Evolutionary conservation across 345 rosid genomes (phyloP), one percentile per base, ranked within the genome.

Genomic region (Syzygium grande): DNA sequence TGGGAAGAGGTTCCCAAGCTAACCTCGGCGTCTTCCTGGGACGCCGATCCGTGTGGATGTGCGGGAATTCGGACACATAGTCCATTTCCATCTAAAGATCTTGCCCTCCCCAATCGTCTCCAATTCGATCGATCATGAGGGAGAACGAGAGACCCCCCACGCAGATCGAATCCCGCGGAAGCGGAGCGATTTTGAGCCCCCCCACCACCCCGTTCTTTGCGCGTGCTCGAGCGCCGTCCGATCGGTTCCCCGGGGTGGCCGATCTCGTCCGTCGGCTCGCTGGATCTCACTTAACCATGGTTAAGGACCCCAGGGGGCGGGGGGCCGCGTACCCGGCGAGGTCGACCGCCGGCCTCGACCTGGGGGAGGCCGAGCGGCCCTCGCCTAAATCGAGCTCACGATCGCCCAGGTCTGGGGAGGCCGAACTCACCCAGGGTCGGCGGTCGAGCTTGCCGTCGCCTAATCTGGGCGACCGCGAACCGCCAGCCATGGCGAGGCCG

Each of bases 1-100:
- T 95, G 1, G 90, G 84, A 87, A 90, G 93, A 77, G 90, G 53
- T 65, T 95, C 95, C 95, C 96, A 95, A 90, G 91, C 96, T 85
- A 94, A 91, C 85, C 93, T 89, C 46, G 93, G 93, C 80, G 91
- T 91, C 92, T 95, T 95, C 89, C 93, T 86, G 85, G 97, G 97
- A 77, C 95, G 96, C 84, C 93, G 92, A 92, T 94, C 95, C 92
- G 92, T 90, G 89, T 91, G 91, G 89, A 30, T 89, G 61, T 91
- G 95, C 83, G 92, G 90, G 85, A 91, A 92, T 86, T 93, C 92
- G 29, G 91, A 85, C 55, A 91, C 89, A 56, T 90, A 94, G 87
- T 94, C 94, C 96, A 94, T 93, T 89, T 92, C 93, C 93, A 91
- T 87, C 27, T 49, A 73, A 86, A 68, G 22, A 55, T 55, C 11